phyloP scores from a whole-genome alignment of 2,329 filamentous ascomycete genomes.

The Aspergillus tamarii region DNA sequence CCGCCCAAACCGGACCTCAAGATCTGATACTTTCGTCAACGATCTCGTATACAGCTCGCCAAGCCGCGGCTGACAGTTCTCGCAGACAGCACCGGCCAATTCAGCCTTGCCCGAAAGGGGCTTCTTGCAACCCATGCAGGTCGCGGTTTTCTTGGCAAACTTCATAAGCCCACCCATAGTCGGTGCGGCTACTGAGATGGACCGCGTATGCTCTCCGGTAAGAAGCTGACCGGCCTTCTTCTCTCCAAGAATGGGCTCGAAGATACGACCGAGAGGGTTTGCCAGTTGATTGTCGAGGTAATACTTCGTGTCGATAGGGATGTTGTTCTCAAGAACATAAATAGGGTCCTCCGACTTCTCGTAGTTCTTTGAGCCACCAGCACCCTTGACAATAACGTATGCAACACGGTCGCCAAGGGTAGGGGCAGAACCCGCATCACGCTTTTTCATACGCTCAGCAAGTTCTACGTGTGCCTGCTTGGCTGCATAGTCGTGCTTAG shows the following conservation, averaged over 20 bases:
- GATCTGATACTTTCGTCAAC: conserved; percentile 81
- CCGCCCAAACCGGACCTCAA: conserved; percentile 88
- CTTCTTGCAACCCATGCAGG: conserved; percentile 99
- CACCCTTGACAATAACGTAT: conserved; percentile 95
- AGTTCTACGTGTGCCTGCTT: conserved; percentile 97
- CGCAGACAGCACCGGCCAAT: conserved; percentile 82
- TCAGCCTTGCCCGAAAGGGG: conserved; percentile 81
- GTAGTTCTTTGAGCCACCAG: conserved; percentile 88
- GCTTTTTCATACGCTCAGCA: conserved; percentile 94
- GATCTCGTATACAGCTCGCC: conserved; percentile 94
- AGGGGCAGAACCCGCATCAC: conserved; percentile 91
- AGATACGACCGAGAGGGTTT: conserved; percentile 91
- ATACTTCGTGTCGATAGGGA: conserved; percentile 97
- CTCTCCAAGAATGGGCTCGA: conserved; percentile 95
- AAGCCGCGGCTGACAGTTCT: conserved; percentile 79
- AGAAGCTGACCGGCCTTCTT: conserved; percentile 85
- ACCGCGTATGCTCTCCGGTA: conserved; percentile 91
- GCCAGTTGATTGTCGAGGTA: conserved; percentile 98
- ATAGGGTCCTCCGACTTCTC: conserved; percentile 97
- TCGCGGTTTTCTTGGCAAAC: conserved; percentile 96
- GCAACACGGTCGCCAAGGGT: conserved; percentile 93
- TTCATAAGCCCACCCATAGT: conserved; percentile 95
- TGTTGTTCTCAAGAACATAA: conserved; percentile 94
- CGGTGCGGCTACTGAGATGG: conserved; percentile 88
- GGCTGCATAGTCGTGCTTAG: conserved; percentile 84